Evolutionary conservation across 805 yeast species (phyloP).

Genomic region (Nakazawaea sp.): DNA sequence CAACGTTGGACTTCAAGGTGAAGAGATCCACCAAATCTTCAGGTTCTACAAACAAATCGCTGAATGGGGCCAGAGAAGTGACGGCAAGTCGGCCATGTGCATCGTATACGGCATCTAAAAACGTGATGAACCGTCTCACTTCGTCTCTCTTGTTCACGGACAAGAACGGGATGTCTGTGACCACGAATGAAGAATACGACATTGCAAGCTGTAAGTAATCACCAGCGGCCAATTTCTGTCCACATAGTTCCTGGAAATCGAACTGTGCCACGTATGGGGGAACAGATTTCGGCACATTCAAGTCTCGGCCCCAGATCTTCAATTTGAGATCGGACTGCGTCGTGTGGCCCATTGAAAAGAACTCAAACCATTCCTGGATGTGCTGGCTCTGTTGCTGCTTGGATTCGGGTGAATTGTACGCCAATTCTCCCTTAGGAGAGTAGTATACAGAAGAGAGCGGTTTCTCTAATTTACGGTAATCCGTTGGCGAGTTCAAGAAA

Average conservation of each 20-base stretch:
- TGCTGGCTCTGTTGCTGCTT: constrained; percentile 43
- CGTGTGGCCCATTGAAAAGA: constrained; percentile 59
- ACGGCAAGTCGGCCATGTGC: constrained; percentile 83
- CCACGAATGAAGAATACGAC: constrained; percentile 68
- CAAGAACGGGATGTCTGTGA: constrained; percentile 88
- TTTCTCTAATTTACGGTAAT: constrained; percentile 82
- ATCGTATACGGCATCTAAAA: constrained; percentile 93
- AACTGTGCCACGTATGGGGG: constrained; percentile 86
- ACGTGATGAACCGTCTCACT: constrained; percentile 88
- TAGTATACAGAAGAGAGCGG: constrained; percentile 79
- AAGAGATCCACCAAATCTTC: constrained; percentile 48
- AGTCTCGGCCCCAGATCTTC: constrained; percentile 83
- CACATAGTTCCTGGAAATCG: constrained; percentile 82
- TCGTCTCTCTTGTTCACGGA: constrained; percentile 74
- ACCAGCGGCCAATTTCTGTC: constrained; percentile 84
- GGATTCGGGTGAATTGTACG: constrained; percentile 45
- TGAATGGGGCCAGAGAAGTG: constrained; percentile 81
- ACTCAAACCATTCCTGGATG: constrained; percentile 69
- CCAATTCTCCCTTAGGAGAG: constrained; percentile 59
- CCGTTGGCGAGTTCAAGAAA: constrained; percentile 84
- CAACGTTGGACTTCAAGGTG: constrained; percentile 23
- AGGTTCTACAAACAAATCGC: constrained; percentile 80
- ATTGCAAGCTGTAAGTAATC: constrained; percentile 84
- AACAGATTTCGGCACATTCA: constrained; percentile 68
- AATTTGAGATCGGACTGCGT: constrained; percentile 28